A percentile compares a stretch with the other conserved stretches of the same genome.
phyloP scores from a whole-genome alignment of 805 yeast species.

The Wickerhamiella domercqiae region DNA sequence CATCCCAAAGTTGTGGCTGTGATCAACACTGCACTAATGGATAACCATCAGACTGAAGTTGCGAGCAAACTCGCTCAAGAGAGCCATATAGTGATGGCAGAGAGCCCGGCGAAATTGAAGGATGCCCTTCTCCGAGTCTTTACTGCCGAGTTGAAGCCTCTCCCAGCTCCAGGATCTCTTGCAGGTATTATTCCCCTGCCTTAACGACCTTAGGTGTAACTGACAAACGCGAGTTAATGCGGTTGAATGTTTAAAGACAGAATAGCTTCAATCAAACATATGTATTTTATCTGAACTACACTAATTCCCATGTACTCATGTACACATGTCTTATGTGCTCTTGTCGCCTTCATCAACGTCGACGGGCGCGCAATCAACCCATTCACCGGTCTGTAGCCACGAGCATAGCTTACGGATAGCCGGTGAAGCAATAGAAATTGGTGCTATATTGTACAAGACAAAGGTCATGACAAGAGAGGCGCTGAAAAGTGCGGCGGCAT shows the following conservation, averaged over 20 bases:
- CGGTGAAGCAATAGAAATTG: slow-evolving; percentile 14
- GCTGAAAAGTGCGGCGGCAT: slow-evolving; percentile 23
- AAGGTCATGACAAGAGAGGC: slow-evolving; percentile 19
- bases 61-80: slow-evolving; percentile 35
- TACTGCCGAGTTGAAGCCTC: slow-evolving; percentile 2
- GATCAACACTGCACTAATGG: slow-evolving; percentile 59
- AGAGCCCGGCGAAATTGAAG: neutral
- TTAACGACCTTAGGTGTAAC: too few relatives aligned
- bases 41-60: slow-evolving; percentile 71
- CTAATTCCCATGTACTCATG: too few relatives aligned
- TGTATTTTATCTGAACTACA: too few relatives aligned
- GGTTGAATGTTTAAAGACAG: too few relatives aligned
- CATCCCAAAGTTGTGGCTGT: slow-evolving; percentile 44
- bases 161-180: slow-evolving; percentile 5
- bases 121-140: slow-evolving; percentile 1
- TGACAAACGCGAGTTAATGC: too few relatives aligned
- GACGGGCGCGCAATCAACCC: slow-evolving; percentile 13
- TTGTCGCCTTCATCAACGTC: too few relatives aligned
- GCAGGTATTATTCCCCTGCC: neutral
- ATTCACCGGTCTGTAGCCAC: slow-evolving; percentile 22
- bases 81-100: slow-evolving; percentile 6
- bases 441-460: slow-evolving; percentile 10
- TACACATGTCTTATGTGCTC: too few relatives aligned
- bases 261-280: too few relatives aligned
- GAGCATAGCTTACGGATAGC: slow-evolving; percentile 19